Percentiles rank a stretch among this genome's conserved stretches.
phyloP scores from a whole-genome alignment of 495 filamentous ascomycete species.

The Pseudevernia furfuracea region DNA sequence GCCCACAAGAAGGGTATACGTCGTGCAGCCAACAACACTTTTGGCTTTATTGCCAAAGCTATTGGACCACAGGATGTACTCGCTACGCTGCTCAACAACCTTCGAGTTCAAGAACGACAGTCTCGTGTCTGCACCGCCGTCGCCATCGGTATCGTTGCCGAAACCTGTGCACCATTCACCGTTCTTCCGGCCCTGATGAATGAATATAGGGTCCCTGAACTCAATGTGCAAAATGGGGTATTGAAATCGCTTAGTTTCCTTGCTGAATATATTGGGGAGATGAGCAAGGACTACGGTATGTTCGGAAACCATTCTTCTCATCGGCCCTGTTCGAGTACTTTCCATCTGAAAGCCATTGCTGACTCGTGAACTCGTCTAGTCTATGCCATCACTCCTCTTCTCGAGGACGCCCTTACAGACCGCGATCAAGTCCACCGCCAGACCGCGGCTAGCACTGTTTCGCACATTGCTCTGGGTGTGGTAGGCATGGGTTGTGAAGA shows the following conservation, averaged over 20 bases:
- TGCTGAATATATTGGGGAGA: neutral
- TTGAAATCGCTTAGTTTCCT: conserved; percentile 95
- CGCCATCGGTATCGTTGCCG: conserved; percentile 98
- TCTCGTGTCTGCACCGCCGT: conserved; percentile 97
- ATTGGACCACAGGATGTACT: conserved; percentile 98
- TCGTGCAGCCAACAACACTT: conserved; percentile 98
- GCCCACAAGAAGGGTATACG: conserved; percentile 99
- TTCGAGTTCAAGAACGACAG: conserved; percentile 95
- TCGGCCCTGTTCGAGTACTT: neutral
- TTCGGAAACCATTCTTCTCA: neutral
- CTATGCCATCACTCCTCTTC: conserved; percentile 93
- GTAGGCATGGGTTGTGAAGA: conserved; percentile 98
- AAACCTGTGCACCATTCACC: conserved; percentile 98
- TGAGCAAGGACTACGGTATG: too few relatives aligned
- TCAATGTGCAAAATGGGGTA: conserved; percentile 98
- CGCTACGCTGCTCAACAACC: conserved; percentile 90
- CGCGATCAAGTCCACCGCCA: conserved; percentile 98
- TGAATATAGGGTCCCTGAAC: conserved; percentile 95
- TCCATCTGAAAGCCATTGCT: neutral
- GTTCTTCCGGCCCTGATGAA: conserved; percentile 99
- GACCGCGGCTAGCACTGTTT: conserved; percentile 57
- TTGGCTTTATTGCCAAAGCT: conserved; percentile 99
- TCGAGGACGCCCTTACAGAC: conserved; percentile 96
- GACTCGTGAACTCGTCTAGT: conserved; percentile 36
- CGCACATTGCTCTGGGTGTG: conserved; percentile 86